A percentile compares a stretch with the other conserved stretches of the same genome.
These are phyloP conservation scores for Thielaviopsis euricoi DNA, from an alignment of 2,329 filamentous ascomycete species.

Conservation along the genomic window DNA sequence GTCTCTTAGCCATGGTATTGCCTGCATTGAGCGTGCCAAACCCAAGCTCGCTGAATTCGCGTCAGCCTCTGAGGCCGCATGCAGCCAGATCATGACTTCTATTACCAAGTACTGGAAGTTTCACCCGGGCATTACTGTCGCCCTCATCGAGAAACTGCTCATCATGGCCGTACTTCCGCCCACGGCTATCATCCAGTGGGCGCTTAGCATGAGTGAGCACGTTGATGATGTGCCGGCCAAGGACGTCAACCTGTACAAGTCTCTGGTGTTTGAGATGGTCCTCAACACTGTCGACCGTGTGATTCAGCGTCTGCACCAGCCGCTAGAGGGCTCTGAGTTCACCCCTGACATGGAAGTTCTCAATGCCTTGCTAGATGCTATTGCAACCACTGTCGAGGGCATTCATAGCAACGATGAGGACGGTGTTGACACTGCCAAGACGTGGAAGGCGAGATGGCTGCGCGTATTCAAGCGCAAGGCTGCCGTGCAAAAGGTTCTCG, in stretches of 20 bases:
- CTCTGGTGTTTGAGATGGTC: constrained; percentile 79
- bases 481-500: constrained; percentile 66
- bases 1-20: constrained; percentile 87
- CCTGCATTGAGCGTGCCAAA: constrained; percentile 89
- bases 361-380: constrained; percentile 31
- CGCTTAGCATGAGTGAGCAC: constrained; percentile 39
- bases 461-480: constrained; percentile 68
- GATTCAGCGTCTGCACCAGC: constrained; percentile 4
- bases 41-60: constrained; percentile 71
- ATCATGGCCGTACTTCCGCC: constrained; percentile 94
- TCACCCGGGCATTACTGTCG: constrained; percentile 80
- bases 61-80: constrained; percentile 54
- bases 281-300: constrained; percentile 54
- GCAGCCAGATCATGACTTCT: constrained; percentile 74
- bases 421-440: constrained; percentile 30
- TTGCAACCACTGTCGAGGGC: constrained; percentile 45
- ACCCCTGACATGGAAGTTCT: neutral
- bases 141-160: constrained; percentile 88
- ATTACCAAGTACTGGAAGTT: constrained; percentile 89
- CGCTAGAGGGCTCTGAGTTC: constrained; percentile 5
- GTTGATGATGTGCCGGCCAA: constrained; percentile 31
- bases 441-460: constrained; percentile 77
- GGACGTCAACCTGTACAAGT: constrained; percentile 51
- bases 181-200: constrained; percentile 76
- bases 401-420: constrained; percentile 60